Evolutionary conservation across 352 stramenopile species (phyloP).

Genomic region (Globisporangium barbulae): DNA sequence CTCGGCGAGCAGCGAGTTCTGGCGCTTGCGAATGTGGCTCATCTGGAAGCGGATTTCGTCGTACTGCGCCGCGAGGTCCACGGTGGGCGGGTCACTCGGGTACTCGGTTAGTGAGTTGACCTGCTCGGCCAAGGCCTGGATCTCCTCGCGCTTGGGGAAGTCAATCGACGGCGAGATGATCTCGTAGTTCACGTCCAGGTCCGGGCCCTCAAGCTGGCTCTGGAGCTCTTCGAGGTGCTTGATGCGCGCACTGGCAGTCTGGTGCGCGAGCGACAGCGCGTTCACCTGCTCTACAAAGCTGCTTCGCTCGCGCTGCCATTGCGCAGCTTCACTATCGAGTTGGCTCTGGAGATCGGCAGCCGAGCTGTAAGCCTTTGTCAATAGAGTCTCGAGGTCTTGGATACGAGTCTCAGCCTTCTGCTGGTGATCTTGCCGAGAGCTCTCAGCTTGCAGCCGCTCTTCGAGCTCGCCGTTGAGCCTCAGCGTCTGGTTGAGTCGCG

Average conservation of each 20-base stretch:
- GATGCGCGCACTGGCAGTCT: constrained; percentile 26
- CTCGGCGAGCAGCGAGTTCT: constrained; percentile 18
- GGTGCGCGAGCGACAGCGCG: constrained; percentile 19
- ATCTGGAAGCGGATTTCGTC: constrained; percentile 22
- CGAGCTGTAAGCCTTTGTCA: constrained; percentile 9
- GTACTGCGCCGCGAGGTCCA: constrained; percentile 14
- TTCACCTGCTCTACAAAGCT: constrained; percentile 19
- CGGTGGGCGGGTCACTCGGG: not conserved
- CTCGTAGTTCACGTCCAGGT: constrained; percentile 39
- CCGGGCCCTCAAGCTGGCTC: constrained; percentile 33
- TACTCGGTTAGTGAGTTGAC: constrained; percentile 13
- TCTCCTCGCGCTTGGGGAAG: constrained; percentile 43
- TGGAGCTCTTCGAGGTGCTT: constrained; percentile 33
- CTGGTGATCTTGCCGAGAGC: constrained; percentile 1
- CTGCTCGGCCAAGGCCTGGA: constrained; percentile 20
- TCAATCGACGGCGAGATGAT: constrained; percentile 46
- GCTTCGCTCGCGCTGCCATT: constrained; percentile 13
- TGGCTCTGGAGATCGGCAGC: constrained; percentile 15
- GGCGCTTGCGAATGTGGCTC: constrained; percentile 21
- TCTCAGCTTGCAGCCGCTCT: constrained; percentile 6
- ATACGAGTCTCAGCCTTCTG: constrained; percentile 3
- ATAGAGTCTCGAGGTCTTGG: constrained; percentile 8
- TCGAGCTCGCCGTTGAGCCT: constrained; percentile 28
- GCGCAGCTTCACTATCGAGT: constrained; percentile 3
- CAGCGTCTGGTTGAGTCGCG: constrained; percentile 53